Conservation (phyloP, 176 grass and related monocot genomes). For the Puccinellia tenuiflora region DNA sequence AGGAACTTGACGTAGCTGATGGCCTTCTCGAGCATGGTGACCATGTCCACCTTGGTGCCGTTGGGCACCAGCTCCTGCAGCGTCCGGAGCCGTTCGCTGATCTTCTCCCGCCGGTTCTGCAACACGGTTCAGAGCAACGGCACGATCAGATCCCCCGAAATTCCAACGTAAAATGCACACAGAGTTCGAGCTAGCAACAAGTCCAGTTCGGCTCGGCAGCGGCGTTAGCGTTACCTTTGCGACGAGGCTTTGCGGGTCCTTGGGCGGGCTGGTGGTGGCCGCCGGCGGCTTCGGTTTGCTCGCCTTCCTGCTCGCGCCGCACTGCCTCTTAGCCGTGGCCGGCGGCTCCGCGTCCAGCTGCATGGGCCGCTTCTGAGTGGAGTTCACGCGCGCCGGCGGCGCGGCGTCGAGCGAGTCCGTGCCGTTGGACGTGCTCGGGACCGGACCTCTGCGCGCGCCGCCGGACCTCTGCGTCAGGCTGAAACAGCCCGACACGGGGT, state of each 20-base stretch:
- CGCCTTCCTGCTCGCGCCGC: conserved; percentile 48
- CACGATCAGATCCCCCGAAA: neutral
- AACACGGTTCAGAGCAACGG: neutral
- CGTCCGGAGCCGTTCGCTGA: conserved; percentile 69
- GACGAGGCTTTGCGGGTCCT: conserved; percentile 59
- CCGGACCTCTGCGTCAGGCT: conserved; percentile 16
- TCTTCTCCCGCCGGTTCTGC: conserved; percentile 79
- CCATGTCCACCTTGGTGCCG: conserved; percentile 81
- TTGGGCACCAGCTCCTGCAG: conserved; percentile 97
- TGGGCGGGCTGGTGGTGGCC: conserved; percentile 1
- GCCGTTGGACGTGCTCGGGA: conserved; percentile 22
- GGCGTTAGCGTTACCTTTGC: conserved; percentile 72
- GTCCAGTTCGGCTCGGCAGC: neutral
- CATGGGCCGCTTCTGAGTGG: conserved; percentile 37
- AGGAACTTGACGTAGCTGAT: conserved; percentile 89
- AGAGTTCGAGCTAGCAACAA: neutral
- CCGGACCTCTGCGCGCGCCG: conserved; percentile 14
- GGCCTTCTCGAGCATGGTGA: conserved; percentile 96
- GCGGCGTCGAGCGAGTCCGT: conserved; percentile 24
- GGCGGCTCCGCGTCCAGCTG: conserved; percentile 29
- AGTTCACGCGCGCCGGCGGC: conserved; percentile 23
- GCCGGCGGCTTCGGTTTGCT: conserved; percentile 40
- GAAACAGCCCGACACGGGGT: conserved; percentile 26
- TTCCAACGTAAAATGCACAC: neutral
- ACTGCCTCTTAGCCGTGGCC: conserved; percentile 61